Base-by-base conservation (phyloP, 1,139 yeast genomes). In the Torulaspora globosa region DNA sequence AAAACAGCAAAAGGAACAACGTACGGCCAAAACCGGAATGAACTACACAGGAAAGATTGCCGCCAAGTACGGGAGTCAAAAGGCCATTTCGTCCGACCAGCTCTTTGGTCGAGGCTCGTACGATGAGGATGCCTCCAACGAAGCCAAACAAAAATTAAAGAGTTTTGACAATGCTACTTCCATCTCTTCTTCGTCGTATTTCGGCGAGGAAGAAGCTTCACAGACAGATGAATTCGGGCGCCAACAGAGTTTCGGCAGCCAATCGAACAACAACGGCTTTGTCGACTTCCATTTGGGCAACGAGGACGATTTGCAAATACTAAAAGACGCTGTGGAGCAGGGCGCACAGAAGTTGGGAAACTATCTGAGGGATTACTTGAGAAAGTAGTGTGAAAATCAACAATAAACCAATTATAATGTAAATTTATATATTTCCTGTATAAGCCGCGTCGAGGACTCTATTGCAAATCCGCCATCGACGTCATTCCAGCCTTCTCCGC, bases 11-110 rank as follows among this genome's bases (percentile, higher is more conserved):
- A 79, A 64, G 70, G 74, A 70, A 50, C 53, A 69, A 21, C 57
- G 66, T 43, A 63, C 68, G 39, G 69, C 71, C 3, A 73, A 75
- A 1, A 60, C 73, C 3, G 69, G 68, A 27, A 70, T 72, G 29
- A 66, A 67, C 48, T 71, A 83, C 63, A 79, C 88, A 1, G 92
- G 92, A 35, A 82, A 82, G 55, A 84, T 84, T 27, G 78, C 78
- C 35, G 78, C 76, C 61, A 87, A 89, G 68, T 92, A 76, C 66
- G 97, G 97, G 46, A 71, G 73, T 34, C 97, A 90, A 66, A 92
- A 88, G 74, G 96, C 90, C 46, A 94, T 92, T 54, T 90, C 97
- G 0, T 89, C 97, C 0, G 98, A 94, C 67, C 95, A 89, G 69
- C 80, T 79, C 64, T 92, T 92, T 65, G 96, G 97, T 12, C 82